These are phyloP conservation scores for Elsinoe australis DNA, from an alignment of 2,329 filamentous ascomycete species.

Conservation along the genomic window DNA sequence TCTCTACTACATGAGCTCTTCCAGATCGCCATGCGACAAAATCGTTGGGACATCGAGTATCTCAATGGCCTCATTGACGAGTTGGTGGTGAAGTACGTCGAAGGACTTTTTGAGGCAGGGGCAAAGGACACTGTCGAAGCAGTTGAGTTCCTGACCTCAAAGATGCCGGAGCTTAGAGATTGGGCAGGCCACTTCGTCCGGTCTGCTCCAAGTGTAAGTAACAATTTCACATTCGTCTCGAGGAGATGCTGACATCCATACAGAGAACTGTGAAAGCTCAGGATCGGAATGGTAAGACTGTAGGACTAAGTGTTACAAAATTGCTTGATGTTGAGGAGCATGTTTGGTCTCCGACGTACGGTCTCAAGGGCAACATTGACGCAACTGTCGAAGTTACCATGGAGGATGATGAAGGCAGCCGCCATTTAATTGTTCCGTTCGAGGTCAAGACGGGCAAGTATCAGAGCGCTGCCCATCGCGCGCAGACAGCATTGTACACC, in stretches of 20 bases:
- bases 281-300: conserved; percentile 67
- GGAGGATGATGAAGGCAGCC: conserved; percentile 57
- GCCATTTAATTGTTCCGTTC: conserved; percentile 75
- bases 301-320: conserved; percentile 81
- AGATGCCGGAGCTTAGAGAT: conserved; percentile 68
- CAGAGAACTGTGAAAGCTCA: conserved; percentile 45
- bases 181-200: conserved; percentile 82
- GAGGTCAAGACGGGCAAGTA: conserved; percentile 91
- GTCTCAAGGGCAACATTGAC: conserved; percentile 94
- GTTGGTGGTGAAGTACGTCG: conserved; percentile 68
- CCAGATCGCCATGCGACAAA: conserved; percentile 76
- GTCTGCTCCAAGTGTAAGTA: conserved; percentile 56
- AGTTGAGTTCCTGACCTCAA: conserved; percentile 70
- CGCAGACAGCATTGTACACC: conserved; percentile 92
- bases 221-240: neutral
- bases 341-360: conserved; percentile 96
- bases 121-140: conserved; percentile 61
- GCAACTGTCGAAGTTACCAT: conserved; percentile 87
- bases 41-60: conserved; percentile 67
- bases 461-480: conserved; percentile 70
- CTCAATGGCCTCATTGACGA: conserved; percentile 59
- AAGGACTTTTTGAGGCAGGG: conserved; percentile 83
- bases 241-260: conserved; percentile 16
- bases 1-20: conserved; percentile 93
- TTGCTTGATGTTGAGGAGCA: conserved; percentile 95